Base-by-base conservation (phyloP, 2,329 filamentous ascomycete genomes). In the Verticillium isaacii region DNA sequence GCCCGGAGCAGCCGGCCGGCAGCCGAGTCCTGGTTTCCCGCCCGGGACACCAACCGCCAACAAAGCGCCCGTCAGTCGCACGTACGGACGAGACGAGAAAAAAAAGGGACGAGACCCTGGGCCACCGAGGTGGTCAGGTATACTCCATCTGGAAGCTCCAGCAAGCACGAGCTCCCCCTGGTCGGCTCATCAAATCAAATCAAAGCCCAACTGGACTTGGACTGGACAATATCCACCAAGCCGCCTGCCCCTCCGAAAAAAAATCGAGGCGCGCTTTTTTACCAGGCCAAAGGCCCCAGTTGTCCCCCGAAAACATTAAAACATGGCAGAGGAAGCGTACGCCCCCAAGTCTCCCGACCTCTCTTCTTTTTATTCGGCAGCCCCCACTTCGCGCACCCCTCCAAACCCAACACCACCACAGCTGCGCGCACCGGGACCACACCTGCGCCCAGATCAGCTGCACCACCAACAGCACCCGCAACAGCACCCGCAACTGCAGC, bases 261-360 rank as follows among this genome's bases (percentile, higher is more conserved):
- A 52, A 52, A 52, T 52, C 19, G 45, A 52, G 45, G 45, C 45
- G 45, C 45, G 45, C 19, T 52, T 52, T 52, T 52, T 52, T 25
- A 52, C 41, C 23, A 23, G 45, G 19, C 11, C 45, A 52, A 52
- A 52, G 45, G 45, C 45, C 45, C 45, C 45, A 52, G 45, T 52
- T 52, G 45, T 14, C 19, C 45, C 45, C 45, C 45, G n/a, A 59
- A 54, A 60, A 58, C 36, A 37, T 56, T 59, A 68, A 71, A 78
- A 75, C 76, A 84, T 84, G 77, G 78, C 77, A 67, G 77, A 78
- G 70, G 80, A 82, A 69, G 76, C 74, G 64, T 86, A 85, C 75
- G 82, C 80, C 67, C 84, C 84, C 67, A 83, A 80, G 72, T 85
- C 83, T 68, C 84, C 84, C 70, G 83, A 86, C 76, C 79, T 86